A percentile compares a stretch with the other conserved stretches of the same genome.
Evolutionary conservation across 805 yeast genomes (phyloP).

Genomic region (Yarrowia osloensis): DNA sequence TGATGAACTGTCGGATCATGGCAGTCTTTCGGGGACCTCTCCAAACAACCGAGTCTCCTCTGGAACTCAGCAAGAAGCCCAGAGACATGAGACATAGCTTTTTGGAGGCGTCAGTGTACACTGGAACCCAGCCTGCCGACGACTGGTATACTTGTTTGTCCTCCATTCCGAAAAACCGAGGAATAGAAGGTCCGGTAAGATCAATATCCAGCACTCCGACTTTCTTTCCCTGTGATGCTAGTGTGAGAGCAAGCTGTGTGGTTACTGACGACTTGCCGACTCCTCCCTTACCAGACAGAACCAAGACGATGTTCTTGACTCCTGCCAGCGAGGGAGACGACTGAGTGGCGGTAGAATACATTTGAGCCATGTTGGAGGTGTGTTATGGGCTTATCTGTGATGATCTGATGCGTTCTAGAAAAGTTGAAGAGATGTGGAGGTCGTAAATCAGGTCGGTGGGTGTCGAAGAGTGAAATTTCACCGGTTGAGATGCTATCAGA

Average conservation of each 20-base stretch:
- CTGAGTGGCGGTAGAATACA: slow-evolving; percentile 28
- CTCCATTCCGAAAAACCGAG: slow-evolving; percentile 95
- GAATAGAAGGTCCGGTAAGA: slow-evolving; percentile 93
- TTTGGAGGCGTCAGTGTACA: slow-evolving; percentile 50
- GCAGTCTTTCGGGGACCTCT: slow-evolving; percentile 98
- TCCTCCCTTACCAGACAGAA: slow-evolving; percentile 94
- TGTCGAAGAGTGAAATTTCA: not conserved
- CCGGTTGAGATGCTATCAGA: not conserved
- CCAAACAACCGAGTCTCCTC: slow-evolving; percentile 96
- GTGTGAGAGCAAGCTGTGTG: slow-evolving; percentile 84
- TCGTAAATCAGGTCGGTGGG: not conserved
- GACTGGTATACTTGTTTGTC: slow-evolving; percentile 76
- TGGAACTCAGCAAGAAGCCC: slow-evolving; percentile 79
- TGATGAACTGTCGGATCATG: slow-evolving; percentile 90
- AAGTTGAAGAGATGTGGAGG: not conserved
- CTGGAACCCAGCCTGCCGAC: slow-evolving; percentile 90
- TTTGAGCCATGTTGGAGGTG: not conserved
- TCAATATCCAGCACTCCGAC: slow-evolving; percentile 97
- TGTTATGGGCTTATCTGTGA: not conserved
- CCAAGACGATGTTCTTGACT: slow-evolving; percentile 75
- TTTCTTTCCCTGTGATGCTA: slow-evolving; percentile 66
- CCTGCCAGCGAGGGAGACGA: slow-evolving; percentile 45
- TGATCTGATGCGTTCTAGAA: not conserved
- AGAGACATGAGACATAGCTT: slow-evolving; percentile 75
- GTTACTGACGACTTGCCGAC: slow-evolving; percentile 97